Conservation (phyloP, 2,329 filamentous ascomycete species). For the Fusarium concolor region DNA sequence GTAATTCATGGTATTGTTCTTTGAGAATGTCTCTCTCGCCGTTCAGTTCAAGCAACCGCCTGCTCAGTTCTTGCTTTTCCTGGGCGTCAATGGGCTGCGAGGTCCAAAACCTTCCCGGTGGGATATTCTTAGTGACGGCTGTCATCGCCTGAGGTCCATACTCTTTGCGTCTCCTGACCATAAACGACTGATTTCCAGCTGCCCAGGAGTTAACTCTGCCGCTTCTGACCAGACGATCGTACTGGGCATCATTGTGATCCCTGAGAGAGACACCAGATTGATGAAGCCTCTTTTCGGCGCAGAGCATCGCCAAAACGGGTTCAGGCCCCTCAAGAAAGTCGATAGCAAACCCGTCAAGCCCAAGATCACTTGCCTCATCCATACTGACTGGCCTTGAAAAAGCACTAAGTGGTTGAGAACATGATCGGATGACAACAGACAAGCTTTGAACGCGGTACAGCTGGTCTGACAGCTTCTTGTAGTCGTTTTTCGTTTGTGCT, state of each 20-base stretch:
- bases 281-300: slow-evolving; percentile 76
- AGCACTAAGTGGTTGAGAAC: slow-evolving; percentile 62
- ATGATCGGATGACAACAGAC: slow-evolving; percentile 78
- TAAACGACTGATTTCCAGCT: slow-evolving; percentile 72
- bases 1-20: slow-evolving; percentile 49
- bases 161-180: slow-evolving; percentile 77
- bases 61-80: slow-evolving; percentile 71
- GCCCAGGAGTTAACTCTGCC: slow-evolving; percentile 75
- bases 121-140: slow-evolving; percentile 72
- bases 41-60: slow-evolving; percentile 59
- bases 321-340: slow-evolving; percentile 85
- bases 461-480: slow-evolving; percentile 75
- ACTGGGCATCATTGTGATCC: slow-evolving; percentile 75
- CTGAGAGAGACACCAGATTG: slow-evolving; percentile 71
- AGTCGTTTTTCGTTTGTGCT: slow-evolving; percentile 79
- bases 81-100: slow-evolving; percentile 78
- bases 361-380: slow-evolving; percentile 67
- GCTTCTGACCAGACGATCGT: slow-evolving; percentile 69
- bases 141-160: slow-evolving; percentile 82
- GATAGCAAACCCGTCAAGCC: slow-evolving; percentile 83
- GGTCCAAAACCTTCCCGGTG: slow-evolving; percentile 76
- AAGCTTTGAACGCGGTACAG: slow-evolving; percentile 73
- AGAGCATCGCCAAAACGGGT: slow-evolving; percentile 88
- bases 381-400: slow-evolving; percentile 66
- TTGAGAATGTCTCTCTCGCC: slow-evolving; percentile 52